These are phyloP conservation scores for Fusarium tjaetaba DNA, from an alignment of 2,329 filamentous ascomycete species.

Conservation along the genomic window DNA sequence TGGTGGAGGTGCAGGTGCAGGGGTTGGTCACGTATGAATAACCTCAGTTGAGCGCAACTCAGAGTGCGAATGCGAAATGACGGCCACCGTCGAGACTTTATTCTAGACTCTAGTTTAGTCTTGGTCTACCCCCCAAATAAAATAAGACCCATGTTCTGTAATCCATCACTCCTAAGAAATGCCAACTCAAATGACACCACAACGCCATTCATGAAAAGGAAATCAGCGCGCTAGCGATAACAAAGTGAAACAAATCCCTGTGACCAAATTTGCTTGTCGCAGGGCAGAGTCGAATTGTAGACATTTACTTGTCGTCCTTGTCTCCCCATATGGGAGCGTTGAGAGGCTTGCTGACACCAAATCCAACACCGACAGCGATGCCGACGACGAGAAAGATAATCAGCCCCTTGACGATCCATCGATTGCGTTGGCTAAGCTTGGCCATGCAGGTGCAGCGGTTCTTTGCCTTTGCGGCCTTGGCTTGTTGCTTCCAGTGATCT, in stretches of 20 bases:
- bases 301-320: conserved; percentile 33
- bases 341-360: conserved; percentile 70
- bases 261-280: background rate
- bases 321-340: conserved; percentile 67
- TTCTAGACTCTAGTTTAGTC: conserved; percentile 28
- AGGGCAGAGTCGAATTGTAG: background rate
- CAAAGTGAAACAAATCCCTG: conserved; percentile 10
- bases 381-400: conserved; percentile 63
- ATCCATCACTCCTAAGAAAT: conserved; percentile 39
- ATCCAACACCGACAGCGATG: conserved; percentile 64
- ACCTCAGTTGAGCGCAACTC: background rate
- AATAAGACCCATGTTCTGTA: conserved; percentile 36
- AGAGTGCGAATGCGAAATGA: background rate
- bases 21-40: background rate
- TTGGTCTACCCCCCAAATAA: conserved; percentile 7
- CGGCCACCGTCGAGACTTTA: conserved; percentile 13
- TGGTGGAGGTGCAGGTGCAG: conserved; percentile 19
- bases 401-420: conserved; percentile 57
- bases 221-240: conserved; percentile 35
- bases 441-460: conserved; percentile 63
- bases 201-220: conserved; percentile 45
- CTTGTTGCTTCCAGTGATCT: conserved; percentile 68
- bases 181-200: conserved; percentile 36
- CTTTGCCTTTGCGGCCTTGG: conserved; percentile 64
- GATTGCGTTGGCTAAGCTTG: conserved; percentile 62